Evolutionary conservation across 1,284 basidiomycete genomes (phyloP).

Genomic region (Amanita bisporigera): DNA sequence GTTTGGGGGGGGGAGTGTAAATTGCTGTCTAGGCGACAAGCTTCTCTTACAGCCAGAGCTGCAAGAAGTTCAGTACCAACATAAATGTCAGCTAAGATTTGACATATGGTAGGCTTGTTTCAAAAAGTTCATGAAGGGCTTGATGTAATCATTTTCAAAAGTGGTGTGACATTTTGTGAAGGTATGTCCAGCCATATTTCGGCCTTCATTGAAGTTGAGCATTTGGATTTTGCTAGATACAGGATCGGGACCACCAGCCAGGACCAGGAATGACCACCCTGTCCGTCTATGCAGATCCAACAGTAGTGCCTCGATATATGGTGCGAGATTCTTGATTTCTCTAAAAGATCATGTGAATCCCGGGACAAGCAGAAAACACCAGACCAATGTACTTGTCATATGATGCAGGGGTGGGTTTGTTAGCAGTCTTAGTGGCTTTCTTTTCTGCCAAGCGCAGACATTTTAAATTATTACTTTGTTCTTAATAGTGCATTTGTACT

Average conservation of each 20-base stretch:
- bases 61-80: neutral
- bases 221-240: neutral
- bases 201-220: neutral
- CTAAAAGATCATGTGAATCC: neutral
- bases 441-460: neutral
- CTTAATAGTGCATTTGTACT: neutral
- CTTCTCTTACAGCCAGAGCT: neutral
- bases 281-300: neutral
- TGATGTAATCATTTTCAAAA: neutral
- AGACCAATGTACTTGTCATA: neutral
- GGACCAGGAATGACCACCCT: constrained; percentile 1
- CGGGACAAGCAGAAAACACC: neutral
- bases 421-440: neutral
- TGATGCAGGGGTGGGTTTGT: neutral
- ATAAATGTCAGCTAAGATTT: neutral
- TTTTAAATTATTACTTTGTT: neutral
- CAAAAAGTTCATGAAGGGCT: neutral
- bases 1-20: too few relatives aligned
- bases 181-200: neutral
- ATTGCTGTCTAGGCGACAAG: too few relatives aligned
- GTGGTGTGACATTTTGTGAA: neutral
- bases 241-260: constrained; percentile 3
- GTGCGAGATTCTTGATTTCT: neutral
- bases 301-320: neutral
- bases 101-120: constrained; percentile 1